These are phyloP conservation scores for Gentiana dahurica DNA, from an alignment of 257 asterid genomes.

Conservation along the genomic window DNA sequence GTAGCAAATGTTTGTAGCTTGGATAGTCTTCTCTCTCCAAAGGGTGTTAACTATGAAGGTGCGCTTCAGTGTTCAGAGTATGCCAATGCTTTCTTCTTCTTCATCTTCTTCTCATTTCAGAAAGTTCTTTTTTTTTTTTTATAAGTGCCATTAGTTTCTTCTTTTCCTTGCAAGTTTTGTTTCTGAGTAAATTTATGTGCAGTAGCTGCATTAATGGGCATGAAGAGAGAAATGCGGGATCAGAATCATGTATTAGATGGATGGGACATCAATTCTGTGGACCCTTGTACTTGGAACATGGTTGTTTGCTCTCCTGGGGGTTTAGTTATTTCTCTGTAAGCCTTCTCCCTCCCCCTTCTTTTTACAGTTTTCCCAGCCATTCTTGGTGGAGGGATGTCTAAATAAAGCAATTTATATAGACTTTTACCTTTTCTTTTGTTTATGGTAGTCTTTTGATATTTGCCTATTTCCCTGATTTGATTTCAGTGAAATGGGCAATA, in stretches of 20 bases:
- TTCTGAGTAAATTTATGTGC: conserved; percentile 14
- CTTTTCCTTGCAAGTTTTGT: conserved; percentile 6
- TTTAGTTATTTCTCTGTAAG: conserved; percentile 80
- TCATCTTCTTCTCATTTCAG: too few species aligned
- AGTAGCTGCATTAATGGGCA: conserved; percentile 89
- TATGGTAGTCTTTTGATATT: neutral
- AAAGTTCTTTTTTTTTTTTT: neutral
- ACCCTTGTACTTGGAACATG: conserved; percentile 99
- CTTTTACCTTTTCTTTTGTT: neutral
- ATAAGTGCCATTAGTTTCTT: conserved; percentile 1
- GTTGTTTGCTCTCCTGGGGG: conserved; percentile 77
- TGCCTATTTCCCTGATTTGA: conserved; percentile 1
- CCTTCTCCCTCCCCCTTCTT: neutral
- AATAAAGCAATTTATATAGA: neutral
- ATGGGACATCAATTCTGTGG: conserved; percentile 96
- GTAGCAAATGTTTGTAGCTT: conserved; percentile 26
- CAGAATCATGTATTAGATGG: conserved; percentile 63
- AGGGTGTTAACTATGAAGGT: conserved; percentile 96
- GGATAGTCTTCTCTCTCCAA: conserved; percentile 73
- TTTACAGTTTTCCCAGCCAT: neutral
- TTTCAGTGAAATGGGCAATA: conserved; percentile 73
- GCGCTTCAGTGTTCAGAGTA: neutral
- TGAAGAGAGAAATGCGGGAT: conserved; percentile 66
- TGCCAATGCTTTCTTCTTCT: conserved; percentile 3
- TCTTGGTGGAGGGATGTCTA: neutral